Conservation (phyloP, 2,329 filamentous ascomycete species). For the Pseudohalonectria lignicola region DNA sequence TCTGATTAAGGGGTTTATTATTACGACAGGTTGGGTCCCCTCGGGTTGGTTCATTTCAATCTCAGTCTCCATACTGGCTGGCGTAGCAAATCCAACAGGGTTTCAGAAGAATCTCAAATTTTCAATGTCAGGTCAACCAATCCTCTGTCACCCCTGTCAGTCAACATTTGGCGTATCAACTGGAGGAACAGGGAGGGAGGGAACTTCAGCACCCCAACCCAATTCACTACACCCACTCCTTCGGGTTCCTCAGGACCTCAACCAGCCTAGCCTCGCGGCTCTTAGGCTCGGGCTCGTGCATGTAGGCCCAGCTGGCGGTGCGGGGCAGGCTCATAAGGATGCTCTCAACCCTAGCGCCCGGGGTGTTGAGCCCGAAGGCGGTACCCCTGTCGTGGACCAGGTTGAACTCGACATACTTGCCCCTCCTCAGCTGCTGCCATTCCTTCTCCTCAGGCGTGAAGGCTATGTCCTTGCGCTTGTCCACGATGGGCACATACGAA, state of each 20-base stretch:
- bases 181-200: too few relatives aligned
- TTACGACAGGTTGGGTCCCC: too few relatives aligned
- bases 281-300: conserved; percentile 72
- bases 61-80: too few relatives aligned
- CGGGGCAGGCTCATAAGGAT: conserved; percentile 95
- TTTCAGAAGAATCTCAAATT: too few relatives aligned
- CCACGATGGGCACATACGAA: conserved; percentile 81
- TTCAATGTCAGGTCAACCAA: too few relatives aligned
- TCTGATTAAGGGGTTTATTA: too few relatives aligned
- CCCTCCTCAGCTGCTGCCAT: conserved; percentile 91
- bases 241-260: conserved; percentile 55
- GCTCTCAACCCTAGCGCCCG: conserved; percentile 84
- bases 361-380: conserved; percentile 86
- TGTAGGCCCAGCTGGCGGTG: conserved; percentile 91
- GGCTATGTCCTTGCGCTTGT: conserved; percentile 82
- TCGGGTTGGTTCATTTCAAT: too few relatives aligned
- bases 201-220: too few relatives aligned
- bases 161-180: too few relatives aligned
- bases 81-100: too few relatives aligned
- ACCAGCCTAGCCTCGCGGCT: conserved; percentile 72
- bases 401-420: conserved; percentile 98
- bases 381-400: conserved; percentile 94
- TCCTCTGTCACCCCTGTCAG: too few relatives aligned
- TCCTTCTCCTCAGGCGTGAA: conserved; percentile 79
- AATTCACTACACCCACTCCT: conserved; percentile 61